Evolutionary conservation across 129 eudicot genomes (phyloP), one percentile per base, ranked within the genome.

Genomic region (Flaveria robusta): DNA sequence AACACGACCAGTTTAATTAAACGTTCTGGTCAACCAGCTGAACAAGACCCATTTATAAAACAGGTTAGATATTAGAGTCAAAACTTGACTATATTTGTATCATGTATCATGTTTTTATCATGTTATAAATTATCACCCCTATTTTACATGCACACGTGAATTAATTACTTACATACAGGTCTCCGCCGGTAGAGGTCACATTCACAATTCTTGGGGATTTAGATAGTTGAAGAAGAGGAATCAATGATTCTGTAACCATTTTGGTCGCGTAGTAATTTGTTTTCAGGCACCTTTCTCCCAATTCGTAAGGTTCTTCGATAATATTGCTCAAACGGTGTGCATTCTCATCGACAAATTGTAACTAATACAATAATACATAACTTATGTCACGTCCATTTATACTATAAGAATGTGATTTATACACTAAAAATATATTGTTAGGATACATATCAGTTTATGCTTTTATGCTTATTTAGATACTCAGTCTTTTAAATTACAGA

Each of bases 141-240:
- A 3, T n/a, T 71, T 12, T 5, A 11, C 15, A 13, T 47, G 29
- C n/a, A 26, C 2, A 13, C 4, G 14, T 7, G 59, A 23, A 8
- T 16, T 26, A 50, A 9, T 70, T 20, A 70, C 74, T 70, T 47
- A 70, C 74, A 13, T 47, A 47, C 24, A 70, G 22, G 74, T 70
- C 60, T 23, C 74, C 60, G 41, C 26, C 26, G 5, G 15, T 2
- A 18, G 74, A 70, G 41, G 43, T 46, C 7, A 70, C 13, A 5
- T 15, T 70, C 60, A 70, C 74, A 11, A 70, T 70, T 70, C 74
- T 70, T 7, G 74, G 74, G 46, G 74, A 46, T 69, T 47, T 69
- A 69, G 74, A 69, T 23, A 70, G 59, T 16, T 70, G 59, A 20
- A 70, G 74, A 70, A 70, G 74, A 24, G 74, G 60, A 14, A 70